Percentiles rank a stretch among this genome's conserved stretches.
These are phyloP conservation scores for Vaccinium corymbosum DNA, from an alignment of 148 eudicot species.

Conservation along the genomic window DNA sequence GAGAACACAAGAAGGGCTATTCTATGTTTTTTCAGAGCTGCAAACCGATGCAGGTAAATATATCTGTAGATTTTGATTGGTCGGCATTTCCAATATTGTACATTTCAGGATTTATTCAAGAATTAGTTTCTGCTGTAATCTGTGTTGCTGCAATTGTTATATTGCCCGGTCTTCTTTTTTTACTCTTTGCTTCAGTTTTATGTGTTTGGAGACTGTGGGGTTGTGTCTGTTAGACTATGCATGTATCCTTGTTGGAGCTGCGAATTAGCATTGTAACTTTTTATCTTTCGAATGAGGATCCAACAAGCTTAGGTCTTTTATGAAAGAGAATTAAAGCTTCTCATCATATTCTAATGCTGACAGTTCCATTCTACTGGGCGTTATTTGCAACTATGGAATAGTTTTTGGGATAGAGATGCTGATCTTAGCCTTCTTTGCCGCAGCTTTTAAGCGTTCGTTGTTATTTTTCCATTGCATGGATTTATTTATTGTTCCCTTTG, in stretches of 20 bases:
- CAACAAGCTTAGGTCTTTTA: neutral
- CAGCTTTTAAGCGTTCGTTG: neutral
- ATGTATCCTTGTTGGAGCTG: neutral
- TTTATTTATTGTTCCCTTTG: no score
- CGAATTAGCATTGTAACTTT: neutral
- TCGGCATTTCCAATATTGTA: no score
- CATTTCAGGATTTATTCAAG: no score
- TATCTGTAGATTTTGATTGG: no score
- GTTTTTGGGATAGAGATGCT: no score
- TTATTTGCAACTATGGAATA: neutral
- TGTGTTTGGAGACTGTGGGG: neutral
- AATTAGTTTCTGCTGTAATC: no score
- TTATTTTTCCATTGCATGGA: no score
- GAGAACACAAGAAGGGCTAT: neutral
- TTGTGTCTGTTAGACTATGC: neutral
- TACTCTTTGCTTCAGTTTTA: neutral
- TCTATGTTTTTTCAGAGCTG: no score
- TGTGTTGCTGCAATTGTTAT: neutral
- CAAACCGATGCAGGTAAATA: no score
- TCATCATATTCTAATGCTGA: neutral
- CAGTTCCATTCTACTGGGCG: neutral
- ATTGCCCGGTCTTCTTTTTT: neutral
- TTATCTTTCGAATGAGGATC: neutral
- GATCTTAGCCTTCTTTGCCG: neutral
- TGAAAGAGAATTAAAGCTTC: neutral